These are phyloP conservation scores for Ophiosphaerella narmari DNA, from an alignment of 2,329 filamentous ascomycete genomes.

Conservation along the genomic window DNA sequence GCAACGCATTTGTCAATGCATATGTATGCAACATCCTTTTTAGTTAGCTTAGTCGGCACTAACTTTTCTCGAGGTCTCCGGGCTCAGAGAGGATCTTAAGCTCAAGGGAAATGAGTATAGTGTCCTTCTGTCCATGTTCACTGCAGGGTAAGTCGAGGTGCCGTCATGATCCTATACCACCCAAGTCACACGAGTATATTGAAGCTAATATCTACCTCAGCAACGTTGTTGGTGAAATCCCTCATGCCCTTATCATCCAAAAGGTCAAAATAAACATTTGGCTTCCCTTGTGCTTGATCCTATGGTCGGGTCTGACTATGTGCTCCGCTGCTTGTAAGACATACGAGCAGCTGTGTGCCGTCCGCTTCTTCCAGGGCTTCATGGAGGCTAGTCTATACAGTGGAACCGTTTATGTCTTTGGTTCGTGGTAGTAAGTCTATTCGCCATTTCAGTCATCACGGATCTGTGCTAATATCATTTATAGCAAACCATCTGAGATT, in stretches of 20 bases:
- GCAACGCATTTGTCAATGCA: constrained; percentile 28
- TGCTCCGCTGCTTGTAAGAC: constrained; percentile 29
- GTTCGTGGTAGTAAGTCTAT: constrained; percentile 33
- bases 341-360: constrained; percentile 22
- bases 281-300: constrained; percentile 26
- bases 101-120: constrained; percentile 31
- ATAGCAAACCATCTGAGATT: constrained; percentile 27
- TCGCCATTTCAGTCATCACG: not conserved
- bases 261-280: constrained; percentile 28
- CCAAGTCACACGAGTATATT: not conserved
- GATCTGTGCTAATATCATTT: not conserved
- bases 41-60: not conserved
- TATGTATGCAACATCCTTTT: constrained; percentile 14
- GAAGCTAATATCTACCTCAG: constrained; percentile 3
- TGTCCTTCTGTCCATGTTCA: constrained; percentile 28
- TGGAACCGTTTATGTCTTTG: constrained; percentile 29
- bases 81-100: constrained; percentile 26
- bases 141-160: constrained; percentile 18
- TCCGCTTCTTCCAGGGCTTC: constrained; percentile 29
- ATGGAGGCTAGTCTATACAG: constrained; percentile 27
- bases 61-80: constrained; percentile 13
- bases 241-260: constrained; percentile 27
- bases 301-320: constrained; percentile 34
- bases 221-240: constrained; percentile 28
- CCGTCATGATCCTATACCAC: no score